Conservation (phyloP, 805 yeast species). For the Hanseniaspora thailandica region DNA sequence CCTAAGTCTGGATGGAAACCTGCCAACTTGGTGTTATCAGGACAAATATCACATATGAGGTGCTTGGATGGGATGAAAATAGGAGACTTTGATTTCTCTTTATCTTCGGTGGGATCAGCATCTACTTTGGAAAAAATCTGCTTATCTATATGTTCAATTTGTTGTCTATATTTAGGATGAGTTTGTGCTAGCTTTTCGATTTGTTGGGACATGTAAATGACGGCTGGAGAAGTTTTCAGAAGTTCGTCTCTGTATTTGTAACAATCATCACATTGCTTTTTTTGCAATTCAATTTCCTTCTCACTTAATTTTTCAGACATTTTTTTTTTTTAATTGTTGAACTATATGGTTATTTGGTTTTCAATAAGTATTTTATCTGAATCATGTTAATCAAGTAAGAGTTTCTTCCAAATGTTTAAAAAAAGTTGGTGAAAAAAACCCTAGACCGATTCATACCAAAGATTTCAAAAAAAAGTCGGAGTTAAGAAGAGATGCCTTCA, state of each 20-base stretch:
- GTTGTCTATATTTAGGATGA: constrained; percentile 14
- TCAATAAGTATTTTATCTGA: too few species aligned
- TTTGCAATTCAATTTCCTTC: constrained; percentile 23
- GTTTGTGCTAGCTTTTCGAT: constrained; percentile 44
- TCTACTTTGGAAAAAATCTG: constrained; percentile 16
- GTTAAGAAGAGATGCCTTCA: not conserved
- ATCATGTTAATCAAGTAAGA: too few species aligned
- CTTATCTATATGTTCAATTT: constrained; percentile 19
- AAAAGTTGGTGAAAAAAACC: too few species aligned
- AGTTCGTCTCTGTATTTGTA: constrained; percentile 71
- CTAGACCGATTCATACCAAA: too few species aligned
- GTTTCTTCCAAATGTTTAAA: too few species aligned
- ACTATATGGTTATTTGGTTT: not conserved
- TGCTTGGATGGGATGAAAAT: constrained; percentile 26
- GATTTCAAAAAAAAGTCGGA: not conserved
- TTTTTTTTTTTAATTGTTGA: not conserved
- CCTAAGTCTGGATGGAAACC: constrained; percentile 91
- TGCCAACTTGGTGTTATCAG: constrained; percentile 66
- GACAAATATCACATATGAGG: constrained; percentile 72
- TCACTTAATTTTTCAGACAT: not conserved
- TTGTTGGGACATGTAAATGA: constrained; percentile 75
- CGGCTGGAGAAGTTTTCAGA: constrained; percentile 68
- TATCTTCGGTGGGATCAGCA: not conserved
- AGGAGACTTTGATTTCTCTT: constrained; percentile 20
- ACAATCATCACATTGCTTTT: constrained; percentile 54